Conservation (phyloP, 768 basidiomycete genomes). For the Leccinum boreale region DNA sequence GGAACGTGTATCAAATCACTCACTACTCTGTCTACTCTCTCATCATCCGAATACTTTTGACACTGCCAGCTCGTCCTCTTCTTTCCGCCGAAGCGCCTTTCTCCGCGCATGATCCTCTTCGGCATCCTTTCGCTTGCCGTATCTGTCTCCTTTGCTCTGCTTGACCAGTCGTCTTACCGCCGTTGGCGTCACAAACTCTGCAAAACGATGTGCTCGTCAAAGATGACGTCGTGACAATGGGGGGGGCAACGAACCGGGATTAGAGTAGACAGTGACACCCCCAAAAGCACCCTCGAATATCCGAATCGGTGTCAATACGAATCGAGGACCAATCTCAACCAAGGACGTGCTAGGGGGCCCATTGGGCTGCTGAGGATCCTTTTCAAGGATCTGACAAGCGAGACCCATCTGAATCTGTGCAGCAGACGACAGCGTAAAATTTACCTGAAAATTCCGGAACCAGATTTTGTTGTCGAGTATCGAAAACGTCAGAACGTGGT, state of each 20-base stretch:
- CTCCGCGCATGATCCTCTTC: slow-evolving; percentile 63
- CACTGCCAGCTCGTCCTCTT: slow-evolving; percentile 79
- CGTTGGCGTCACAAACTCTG: slow-evolving; percentile 92
- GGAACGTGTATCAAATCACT: background rate
- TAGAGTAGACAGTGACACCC: slow-evolving; percentile 93
- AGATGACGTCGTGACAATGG: background rate
- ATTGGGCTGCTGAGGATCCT: slow-evolving; percentile 85
- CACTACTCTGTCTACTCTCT: slow-evolving; percentile 16
- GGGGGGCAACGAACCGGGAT: slow-evolving; percentile 65
- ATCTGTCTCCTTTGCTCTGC: slow-evolving; percentile 75
- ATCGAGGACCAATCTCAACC: slow-evolving; percentile 95
- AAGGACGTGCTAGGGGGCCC: slow-evolving; percentile 84
- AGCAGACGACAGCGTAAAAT: slow-evolving; percentile 12
- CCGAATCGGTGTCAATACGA: slow-evolving; percentile 94
- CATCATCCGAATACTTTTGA: slow-evolving; percentile 90
- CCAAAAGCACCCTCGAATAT: slow-evolving; percentile 98
- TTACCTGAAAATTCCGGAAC: slow-evolving; percentile 98
- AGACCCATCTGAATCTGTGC: background rate
- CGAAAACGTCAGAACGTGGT: slow-evolving; percentile 96
- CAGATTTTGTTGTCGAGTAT: slow-evolving; percentile 95
- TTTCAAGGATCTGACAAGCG: slow-evolving; percentile 78
- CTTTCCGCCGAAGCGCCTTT: slow-evolving; percentile 57
- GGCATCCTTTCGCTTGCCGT: slow-evolving; percentile 77
- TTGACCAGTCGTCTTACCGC: slow-evolving; percentile 68
- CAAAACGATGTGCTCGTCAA: background rate